These are phyloP conservation scores for Vanilla planifolia DNA, from an alignment of 106 monocot genomes.

Conservation along the genomic window DNA sequence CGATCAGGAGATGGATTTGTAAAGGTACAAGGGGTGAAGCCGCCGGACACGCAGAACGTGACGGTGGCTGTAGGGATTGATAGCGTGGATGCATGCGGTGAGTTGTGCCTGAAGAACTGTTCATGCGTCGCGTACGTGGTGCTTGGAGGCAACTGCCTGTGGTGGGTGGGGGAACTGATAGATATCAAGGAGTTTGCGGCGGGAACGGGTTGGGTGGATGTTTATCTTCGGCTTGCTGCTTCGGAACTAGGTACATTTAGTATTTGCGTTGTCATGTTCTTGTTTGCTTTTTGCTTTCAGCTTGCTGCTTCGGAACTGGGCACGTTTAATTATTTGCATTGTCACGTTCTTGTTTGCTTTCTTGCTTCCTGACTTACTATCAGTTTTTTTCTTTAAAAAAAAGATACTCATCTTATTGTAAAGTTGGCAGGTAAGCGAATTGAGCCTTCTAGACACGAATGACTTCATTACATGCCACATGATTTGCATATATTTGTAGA, in stretches of 20 bases:
- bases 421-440: too few relatives aligned
- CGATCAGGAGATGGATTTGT: not conserved
- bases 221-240: slow-evolving; percentile 3
- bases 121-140: slow-evolving; percentile 6
- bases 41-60: slow-evolving; percentile 12
- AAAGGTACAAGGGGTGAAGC: slow-evolving; percentile 8
- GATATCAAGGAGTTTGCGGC: slow-evolving; percentile 4
- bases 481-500: too few relatives aligned
- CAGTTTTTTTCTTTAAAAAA: too few relatives aligned
- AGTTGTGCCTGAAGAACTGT: slow-evolving; percentile 2
- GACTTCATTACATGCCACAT: too few relatives aligned
- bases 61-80: not conserved
- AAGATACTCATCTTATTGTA: too few relatives aligned
- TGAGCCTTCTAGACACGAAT: too few relatives aligned
- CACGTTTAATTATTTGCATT: too few relatives aligned
- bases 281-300: too few relatives aligned
- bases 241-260: slow-evolving; percentile 9
- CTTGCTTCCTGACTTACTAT: too few relatives aligned
- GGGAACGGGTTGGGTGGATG: not conserved
- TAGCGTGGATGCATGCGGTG: not conserved
- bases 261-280: too few relatives aligned
- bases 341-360: too few relatives aligned
- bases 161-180: not conserved
- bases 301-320: too few relatives aligned
- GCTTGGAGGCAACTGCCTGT: not conserved